Evolutionary conservation across 1,284 basidiomycete genomes (phyloP).

Genomic region (Sutorius eximius): DNA sequence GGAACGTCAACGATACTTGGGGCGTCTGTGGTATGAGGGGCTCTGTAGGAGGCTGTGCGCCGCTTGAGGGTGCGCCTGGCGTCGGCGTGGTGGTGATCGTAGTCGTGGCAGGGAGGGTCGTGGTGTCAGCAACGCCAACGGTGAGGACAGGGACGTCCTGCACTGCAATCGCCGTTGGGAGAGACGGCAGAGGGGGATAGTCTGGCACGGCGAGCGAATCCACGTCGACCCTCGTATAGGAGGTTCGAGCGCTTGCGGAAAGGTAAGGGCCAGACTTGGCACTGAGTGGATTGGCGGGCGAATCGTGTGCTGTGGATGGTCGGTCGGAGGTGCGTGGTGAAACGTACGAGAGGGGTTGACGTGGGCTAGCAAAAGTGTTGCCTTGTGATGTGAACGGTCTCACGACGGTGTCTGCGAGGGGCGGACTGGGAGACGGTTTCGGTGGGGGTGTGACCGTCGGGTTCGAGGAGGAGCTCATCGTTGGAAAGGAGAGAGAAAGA

Average conservation of each 20-base stretch:
- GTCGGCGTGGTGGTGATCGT: background rate
- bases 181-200: constrained; percentile 27
- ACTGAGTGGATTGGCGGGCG: background rate
- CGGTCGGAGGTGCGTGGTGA: constrained; percentile 7
- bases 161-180: background rate
- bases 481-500: background rate
- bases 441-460: too few species aligned
- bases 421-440: constrained; percentile 13
- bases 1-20: constrained; percentile 70
- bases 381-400: constrained; percentile 34
- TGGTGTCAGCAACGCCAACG: background rate
- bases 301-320: constrained; percentile 17
- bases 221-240: constrained; percentile 33
- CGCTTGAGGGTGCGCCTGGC: background rate
- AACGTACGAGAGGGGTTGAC: constrained; percentile 6
- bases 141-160: background rate
- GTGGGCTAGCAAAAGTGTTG: constrained; percentile 9
- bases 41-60: constrained; percentile 9
- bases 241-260: constrained; percentile 35
- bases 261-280: constrained; percentile 21
- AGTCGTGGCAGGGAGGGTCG: background rate
- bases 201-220: constrained; percentile 18
- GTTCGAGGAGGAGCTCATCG: constrained; percentile 1
- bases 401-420: constrained; percentile 26
- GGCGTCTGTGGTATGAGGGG: constrained; percentile 51